These are phyloP conservation scores for Stephanodiscus triporus DNA, from an alignment of 108 stramenopile species.

Conservation along the genomic window DNA sequence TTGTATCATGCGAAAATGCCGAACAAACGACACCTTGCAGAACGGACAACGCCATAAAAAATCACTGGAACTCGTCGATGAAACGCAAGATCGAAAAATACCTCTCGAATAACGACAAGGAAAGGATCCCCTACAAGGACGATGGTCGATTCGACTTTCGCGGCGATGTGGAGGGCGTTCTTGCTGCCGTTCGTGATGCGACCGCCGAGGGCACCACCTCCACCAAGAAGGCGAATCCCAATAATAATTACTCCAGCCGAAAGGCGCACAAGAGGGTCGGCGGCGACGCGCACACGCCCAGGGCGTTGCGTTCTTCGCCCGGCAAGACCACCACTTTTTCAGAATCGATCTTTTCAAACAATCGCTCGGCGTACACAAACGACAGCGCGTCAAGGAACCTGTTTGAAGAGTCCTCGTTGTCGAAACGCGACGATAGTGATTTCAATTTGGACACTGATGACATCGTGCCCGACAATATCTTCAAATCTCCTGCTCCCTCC, in stretches of 20 bases:
- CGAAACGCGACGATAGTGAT: background rate
- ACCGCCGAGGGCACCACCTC: conserved; percentile 8
- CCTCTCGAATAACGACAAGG: conserved; percentile 56
- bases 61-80: conserved; percentile 96
- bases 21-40: conserved; percentile 16
- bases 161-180: conserved; percentile 84
- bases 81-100: conserved; percentile 88
- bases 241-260: background rate
- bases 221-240: conserved; percentile 6
- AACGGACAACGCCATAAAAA: conserved; percentile 98
- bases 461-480: conserved; percentile 24
- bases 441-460: conserved; percentile 13
- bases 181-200: conserved; percentile 72
- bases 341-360: conserved; percentile 21
- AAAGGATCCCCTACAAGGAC: conserved; percentile 47
- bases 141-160: conserved; percentile 88
- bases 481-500: conserved; percentile 28
- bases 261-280: conserved; percentile 1
- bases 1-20: conserved; percentile 25
- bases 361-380: conserved; percentile 9
- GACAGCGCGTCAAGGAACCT: conserved; percentile 25
- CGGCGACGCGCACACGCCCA: conserved; percentile 9
- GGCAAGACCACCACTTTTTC: conserved; percentile 16
- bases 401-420: conserved; percentile 17
- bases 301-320: background rate